A percentile compares a stretch with the other conserved stretches of the same genome.
These are phyloP conservation scores for Plenodomus lindquistii DNA, from an alignment of 2,329 filamentous ascomycete species.

Conservation along the genomic window DNA sequence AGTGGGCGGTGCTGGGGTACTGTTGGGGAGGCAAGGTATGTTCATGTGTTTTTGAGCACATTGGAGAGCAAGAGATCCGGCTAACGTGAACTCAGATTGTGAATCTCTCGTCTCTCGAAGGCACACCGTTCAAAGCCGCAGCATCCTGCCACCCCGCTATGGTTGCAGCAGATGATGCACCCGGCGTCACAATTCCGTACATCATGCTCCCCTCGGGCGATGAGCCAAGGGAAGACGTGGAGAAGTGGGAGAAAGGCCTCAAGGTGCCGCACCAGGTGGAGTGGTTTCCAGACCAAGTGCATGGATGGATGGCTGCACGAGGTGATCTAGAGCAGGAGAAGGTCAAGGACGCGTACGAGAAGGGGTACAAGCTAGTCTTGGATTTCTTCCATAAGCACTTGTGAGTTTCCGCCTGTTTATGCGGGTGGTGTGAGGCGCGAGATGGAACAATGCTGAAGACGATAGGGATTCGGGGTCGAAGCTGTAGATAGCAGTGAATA, in stretches of 20 bases:
- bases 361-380: conserved; percentile 54
- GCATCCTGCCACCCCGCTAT: conserved; percentile 63
- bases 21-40: conserved; percentile 60
- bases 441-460: conserved; percentile 16
- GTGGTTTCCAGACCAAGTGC: conserved; percentile 54
- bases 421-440: too few species aligned
- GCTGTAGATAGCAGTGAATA: conserved; percentile 10
- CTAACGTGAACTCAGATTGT: conserved; percentile 53
- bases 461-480: conserved; percentile 22
- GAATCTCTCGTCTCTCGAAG: conserved; percentile 55
- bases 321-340: conserved; percentile 52
- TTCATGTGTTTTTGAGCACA: background rate
- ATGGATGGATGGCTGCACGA: conserved; percentile 52
- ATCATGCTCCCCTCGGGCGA: conserved; percentile 61
- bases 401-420: conserved; percentile 43
- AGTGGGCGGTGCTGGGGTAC: conserved; percentile 64
- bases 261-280: conserved; percentile 53
- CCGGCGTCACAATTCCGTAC: conserved; percentile 60
- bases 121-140: conserved; percentile 61
- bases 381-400: conserved; percentile 58
- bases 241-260: conserved; percentile 53
- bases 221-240: conserved; percentile 57
- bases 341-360: conserved; percentile 56
- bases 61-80: background rate
- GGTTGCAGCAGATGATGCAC: conserved; percentile 62